phyloP scores from a whole-genome alignment of 169 alveolate species.

The Hepatocystis sp. region DNA sequence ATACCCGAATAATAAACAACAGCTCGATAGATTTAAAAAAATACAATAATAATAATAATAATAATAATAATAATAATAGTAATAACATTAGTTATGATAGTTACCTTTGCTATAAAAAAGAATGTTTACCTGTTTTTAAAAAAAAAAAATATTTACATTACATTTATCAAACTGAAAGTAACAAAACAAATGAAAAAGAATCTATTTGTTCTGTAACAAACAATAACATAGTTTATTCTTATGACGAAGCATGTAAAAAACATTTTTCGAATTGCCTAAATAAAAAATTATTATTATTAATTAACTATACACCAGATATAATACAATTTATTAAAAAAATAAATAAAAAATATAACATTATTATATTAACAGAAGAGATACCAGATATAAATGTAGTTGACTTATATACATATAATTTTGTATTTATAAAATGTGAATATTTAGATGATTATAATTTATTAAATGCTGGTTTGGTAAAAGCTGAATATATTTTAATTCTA shows the following conservation, averaged over 20 bases:
- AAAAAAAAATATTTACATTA: too few relatives aligned
- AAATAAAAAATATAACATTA: conserved; percentile 37
- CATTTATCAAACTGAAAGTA: too few relatives aligned
- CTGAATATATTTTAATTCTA: conserved; percentile 38
- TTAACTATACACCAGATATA: conserved; percentile 34
- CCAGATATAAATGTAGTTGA: conserved; percentile 37
- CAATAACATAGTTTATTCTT: conserved; percentile 21
- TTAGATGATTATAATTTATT: conserved; percentile 58
- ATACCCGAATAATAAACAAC: too few relatives aligned
- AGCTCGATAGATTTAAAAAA: too few relatives aligned
- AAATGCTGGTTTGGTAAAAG: conserved; percentile 60
- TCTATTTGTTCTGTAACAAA: conserved; percentile 6
- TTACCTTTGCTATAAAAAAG: too few relatives aligned
- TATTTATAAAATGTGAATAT: conserved; percentile 54
- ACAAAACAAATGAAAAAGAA: neutral
- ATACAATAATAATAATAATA: neutral
- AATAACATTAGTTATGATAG: too few relatives aligned
- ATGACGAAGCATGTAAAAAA: conserved; percentile 52
- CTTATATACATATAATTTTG: conserved; percentile 30
- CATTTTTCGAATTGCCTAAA: conserved; percentile 20
- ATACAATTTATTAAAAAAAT: conserved; percentile 36
- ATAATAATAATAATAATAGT: neutral
- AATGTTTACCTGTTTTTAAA: too few relatives aligned
- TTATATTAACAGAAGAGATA: conserved; percentile 50
- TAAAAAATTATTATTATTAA: conserved; percentile 46